Base-by-base conservation (phyloP, 176 grass and related monocot species). In the Hyparrhenia diplandra region DNA sequence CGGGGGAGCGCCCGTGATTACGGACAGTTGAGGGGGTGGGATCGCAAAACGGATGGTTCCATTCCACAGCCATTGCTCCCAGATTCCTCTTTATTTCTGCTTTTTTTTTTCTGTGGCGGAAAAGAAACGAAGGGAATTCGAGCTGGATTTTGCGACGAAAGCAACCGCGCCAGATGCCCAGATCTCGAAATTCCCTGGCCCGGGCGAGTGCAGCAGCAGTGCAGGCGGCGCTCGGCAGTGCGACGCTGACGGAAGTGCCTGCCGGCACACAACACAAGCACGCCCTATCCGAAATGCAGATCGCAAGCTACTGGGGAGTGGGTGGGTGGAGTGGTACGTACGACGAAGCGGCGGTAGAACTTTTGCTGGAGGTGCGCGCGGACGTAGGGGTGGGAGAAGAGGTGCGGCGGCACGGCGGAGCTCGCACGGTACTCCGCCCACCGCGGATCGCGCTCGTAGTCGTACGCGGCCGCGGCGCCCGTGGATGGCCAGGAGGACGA, bases 311-410 rank as follows among this genome's bases (percentile, higher is more conserved):
- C 61, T 13, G 28, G 25, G 43, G 71, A 29, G 68, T 35, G 17
- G 40, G 17, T n/a, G 39, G 3, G 13, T 11, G 35, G 36, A 24
- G 35, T 54, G 17, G 1, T 16, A 64, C 67, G 60, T 73, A 91
- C 86, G 68, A 91, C 81, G 90, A 82, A 88, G 24, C 83, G 88
- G 79, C 74, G 80, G 88, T 91, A 93, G 88, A 92, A 89, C 86
- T 87, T 97, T 72, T 86, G 85, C 80, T 87, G 87, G 66, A 90
- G 88, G 55, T 91, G 80, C 14, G 70, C 90, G 54, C 85, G 67
- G 73, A 87, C 76, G 67, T 80, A 61, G 51, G 83, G 80, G 30
- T 75, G 83, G 41, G 80, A 59, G 49, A 88, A 69, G 83, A 87
- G 87, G 85, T 88, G 68, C 2, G 83, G 73, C 45, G 81, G 88